These are phyloP conservation scores for Persicaria maculosa DNA, from an alignment of 148 eudicot genomes.

Conservation along the genomic window DNA sequence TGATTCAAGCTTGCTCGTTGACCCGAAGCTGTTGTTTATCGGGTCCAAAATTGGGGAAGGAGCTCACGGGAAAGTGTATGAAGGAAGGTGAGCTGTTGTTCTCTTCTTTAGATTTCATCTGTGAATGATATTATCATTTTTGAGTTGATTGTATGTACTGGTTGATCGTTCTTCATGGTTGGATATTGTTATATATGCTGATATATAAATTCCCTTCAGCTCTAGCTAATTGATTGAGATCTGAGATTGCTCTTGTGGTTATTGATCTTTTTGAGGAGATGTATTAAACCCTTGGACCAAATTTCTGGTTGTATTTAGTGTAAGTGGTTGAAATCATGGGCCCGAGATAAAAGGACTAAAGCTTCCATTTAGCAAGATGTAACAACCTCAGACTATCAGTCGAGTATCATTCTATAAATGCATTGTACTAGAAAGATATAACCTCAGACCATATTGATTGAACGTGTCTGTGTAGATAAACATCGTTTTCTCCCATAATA, in stretches of 20 bases:
- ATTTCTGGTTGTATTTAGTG: background rate
- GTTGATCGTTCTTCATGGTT: background rate
- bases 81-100: slow-evolving; percentile 52
- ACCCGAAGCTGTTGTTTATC: slow-evolving; percentile 67
- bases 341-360: slow-evolving; percentile 8
- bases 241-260: background rate
- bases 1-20: slow-evolving; percentile 65
- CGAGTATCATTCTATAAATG: background rate
- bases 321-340: background rate
- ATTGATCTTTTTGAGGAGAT: background rate
- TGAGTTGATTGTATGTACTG: background rate
- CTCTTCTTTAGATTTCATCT: background rate
- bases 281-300: background rate
- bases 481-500: background rate
- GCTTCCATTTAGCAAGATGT: slow-evolving; percentile 1
- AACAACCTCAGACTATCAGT: background rate
- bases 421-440: background rate
- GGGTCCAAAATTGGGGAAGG: slow-evolving; percentile 84
- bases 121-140: background rate
- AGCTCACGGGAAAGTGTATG: slow-evolving; percentile 78
- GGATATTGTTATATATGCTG: background rate
- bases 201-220: background rate
- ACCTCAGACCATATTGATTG: background rate
- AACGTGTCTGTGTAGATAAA: background rate
- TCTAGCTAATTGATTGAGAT: background rate